Percentiles rank a stretch among this genome's conserved stretches.
Conservation (phyloP, 805 yeast genomes). For the Metschnikowia rubicola region DNA sequence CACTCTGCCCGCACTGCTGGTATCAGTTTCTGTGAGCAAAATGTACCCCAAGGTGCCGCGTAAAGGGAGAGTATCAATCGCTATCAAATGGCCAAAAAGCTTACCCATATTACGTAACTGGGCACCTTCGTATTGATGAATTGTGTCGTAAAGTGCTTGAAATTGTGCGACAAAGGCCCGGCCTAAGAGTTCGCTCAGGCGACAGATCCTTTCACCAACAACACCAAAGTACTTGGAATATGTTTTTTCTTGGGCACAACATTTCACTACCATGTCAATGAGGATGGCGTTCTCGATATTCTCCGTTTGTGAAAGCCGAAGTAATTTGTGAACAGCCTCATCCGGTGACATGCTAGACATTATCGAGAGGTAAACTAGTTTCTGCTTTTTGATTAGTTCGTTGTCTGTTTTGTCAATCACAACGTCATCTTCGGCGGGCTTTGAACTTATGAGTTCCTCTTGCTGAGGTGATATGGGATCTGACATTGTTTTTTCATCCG, state of each 20-base stretch:
- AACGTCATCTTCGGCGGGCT: neutral
- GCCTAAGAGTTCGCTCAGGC: slow-evolving; percentile 54
- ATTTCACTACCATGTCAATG: slow-evolving; percentile 70
- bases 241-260: slow-evolving; percentile 82
- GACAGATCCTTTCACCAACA: slow-evolving; percentile 63
- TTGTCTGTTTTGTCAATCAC: slow-evolving; percentile 4
- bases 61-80: slow-evolving; percentile 67
- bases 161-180: slow-evolving; percentile 52
- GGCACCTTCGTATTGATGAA: slow-evolving; percentile 68
- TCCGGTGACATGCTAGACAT: slow-evolving; percentile 90
- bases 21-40: slow-evolving; percentile 61
- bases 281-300: slow-evolving; percentile 36
- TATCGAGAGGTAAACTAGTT: slow-evolving; percentile 72
- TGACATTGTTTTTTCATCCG: neutral
- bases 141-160: slow-evolving; percentile 48
- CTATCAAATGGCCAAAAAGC: slow-evolving; percentile 81
- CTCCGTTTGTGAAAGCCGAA: slow-evolving; percentile 38
- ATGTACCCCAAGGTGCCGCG: slow-evolving; percentile 50
- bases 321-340: slow-evolving; percentile 86
- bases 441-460: neutral
- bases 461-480: neutral
- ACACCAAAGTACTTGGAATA: slow-evolving; percentile 84
- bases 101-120: slow-evolving; percentile 76
- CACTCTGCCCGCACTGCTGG: slow-evolving; percentile 80
- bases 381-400: slow-evolving; percentile 61